Base-by-base conservation (phyloP, 768 basidiomycete genomes). In the Macrolepiota fuliginosa region DNA sequence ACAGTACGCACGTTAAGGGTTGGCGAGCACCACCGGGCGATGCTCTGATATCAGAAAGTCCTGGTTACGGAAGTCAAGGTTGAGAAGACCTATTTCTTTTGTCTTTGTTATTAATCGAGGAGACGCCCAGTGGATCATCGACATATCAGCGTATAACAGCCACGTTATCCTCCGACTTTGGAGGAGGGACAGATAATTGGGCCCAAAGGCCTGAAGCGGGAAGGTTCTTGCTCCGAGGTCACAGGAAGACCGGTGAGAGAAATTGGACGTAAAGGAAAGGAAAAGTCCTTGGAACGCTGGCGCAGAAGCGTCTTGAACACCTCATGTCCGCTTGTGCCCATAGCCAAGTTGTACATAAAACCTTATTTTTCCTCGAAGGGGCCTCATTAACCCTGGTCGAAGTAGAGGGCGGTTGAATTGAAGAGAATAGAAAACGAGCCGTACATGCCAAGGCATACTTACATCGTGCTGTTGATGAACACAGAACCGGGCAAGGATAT, bases 191-290 rank as follows among this genome's bases (percentile, higher is more conserved):
- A 42, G 19, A 54, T 17, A 32, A 40, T 36, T 47, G 45, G 59
- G 27, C 32, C 52, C 52, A 22, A 54, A 54, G 40, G 35, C n/a
- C 40, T 53, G 50, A 51, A 53, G 25, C n/a, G 45, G 52, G 52
- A 54, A 46, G 19, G 40, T 61, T 61, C 59, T 61, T 45, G 59
- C 42, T 61, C 59, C 59, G 59, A 46, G 59, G 59, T 61, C 52
- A 54, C 35, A 61, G 59, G 52, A 50, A 54, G 53, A 45, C 42
- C 59, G 59, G 59, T 61, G 59, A 61, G 59, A 61, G 59, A 54
- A 61, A 46, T 36, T 61, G 52, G 52, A 61, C 59, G 51, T 36
- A 61, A 61, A 61, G 40, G 51, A 61, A 54, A 61, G 52, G 47
- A 45, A 45, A 45, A 19, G 59, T 46, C 59, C 39, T 27, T 61